phyloP scores from a whole-genome alignment of 768 basidiomycete species.

The Podaxis carcinomalis region DNA sequence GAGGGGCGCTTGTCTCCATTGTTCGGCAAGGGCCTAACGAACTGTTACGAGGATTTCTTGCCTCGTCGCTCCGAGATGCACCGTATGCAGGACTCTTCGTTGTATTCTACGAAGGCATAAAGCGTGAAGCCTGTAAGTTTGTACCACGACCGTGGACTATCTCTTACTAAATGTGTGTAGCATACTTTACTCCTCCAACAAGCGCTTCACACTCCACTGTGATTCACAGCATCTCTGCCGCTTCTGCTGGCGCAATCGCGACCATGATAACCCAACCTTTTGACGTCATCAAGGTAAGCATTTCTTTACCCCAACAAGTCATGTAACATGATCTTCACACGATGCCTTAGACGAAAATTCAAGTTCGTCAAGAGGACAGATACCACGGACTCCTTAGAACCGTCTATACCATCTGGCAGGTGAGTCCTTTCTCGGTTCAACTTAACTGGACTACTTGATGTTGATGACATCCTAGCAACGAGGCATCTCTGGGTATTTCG shows the following conservation, averaged over 20 bases:
- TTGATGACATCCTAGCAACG: constrained; percentile 54
- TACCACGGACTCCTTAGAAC: constrained; percentile 74
- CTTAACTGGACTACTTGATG: not conserved
- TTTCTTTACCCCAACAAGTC: not conserved
- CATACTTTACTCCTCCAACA: constrained; percentile 36
- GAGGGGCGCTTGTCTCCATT: constrained; percentile 54
- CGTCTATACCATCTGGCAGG: constrained; percentile 62
- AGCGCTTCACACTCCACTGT: constrained; percentile 43
- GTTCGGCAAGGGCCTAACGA: constrained; percentile 73
- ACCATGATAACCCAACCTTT: constrained; percentile 89
- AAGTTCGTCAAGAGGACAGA: constrained; percentile 74
- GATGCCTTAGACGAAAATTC: constrained; percentile 73
- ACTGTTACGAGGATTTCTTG: constrained; percentile 79
- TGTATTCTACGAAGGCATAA: constrained; percentile 83
- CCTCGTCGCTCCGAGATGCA: constrained; percentile 89
- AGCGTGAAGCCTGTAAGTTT: constrained; percentile 60
- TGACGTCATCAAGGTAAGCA: constrained; percentile 82
- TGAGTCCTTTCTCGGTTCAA: constrained; percentile 27
- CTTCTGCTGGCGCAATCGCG: constrained; percentile 78
- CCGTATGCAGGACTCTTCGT: constrained; percentile 92
- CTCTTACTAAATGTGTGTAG: constrained; percentile 10
- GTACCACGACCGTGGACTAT: not conserved
- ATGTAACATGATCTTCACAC: not conserved
- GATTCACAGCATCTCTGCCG: constrained; percentile 65
- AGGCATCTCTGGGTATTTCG: constrained; percentile 77